Evolutionary conservation across 1,139 yeast species (phyloP), one percentile per base, ranked within the genome.

Genomic region (Taphrina deformans): DNA sequence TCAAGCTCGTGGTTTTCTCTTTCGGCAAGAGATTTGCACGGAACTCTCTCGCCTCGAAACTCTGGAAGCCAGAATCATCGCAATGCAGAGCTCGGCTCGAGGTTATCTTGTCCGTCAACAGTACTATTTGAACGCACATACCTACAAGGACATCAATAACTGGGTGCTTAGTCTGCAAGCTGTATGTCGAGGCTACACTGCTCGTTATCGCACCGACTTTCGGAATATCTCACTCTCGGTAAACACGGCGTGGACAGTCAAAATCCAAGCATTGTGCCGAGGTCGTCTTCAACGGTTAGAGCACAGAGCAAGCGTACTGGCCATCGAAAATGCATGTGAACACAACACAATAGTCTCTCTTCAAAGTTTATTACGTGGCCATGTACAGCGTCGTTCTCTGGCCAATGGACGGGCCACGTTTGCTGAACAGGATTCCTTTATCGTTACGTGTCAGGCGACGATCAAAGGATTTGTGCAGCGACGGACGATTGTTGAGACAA

Each of bases 161-260:
- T 71, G 65, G 27, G 67, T 67, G n/a, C 67, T 65, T 14, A 69
- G 61, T 41, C 73, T 85, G 1, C 89, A 85, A 71, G 77, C 84
- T 45, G 51, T 29, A 5, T 35, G 41, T 24, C 63, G 55, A 5
- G 63, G 63, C 7, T 50, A 50, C 21, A 55, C 50, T 3, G 29
- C 26, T 9, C 51, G 61, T 12, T 26, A 29, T 29, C 52, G 41
- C 31, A 18, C 31, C 10, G 16, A 33, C 35, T 27, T 33, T 14
- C 40, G 27, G 16, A 26, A 41, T 6, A 29, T 33, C 18, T 26
- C 33, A 6, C 29, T 55, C 31, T 38, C 27, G 9, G 48, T 55
- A 38, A 55, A 55, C 31, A 46, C 48, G 16, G 31, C 24, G 6
- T 27, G 35, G 40, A 27, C 44, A 7, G 31, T 46, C 4, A 4